Evolutionary conservation across 768 basidiomycete species (phyloP).

Genomic region (Suillus subaureus): DNA sequence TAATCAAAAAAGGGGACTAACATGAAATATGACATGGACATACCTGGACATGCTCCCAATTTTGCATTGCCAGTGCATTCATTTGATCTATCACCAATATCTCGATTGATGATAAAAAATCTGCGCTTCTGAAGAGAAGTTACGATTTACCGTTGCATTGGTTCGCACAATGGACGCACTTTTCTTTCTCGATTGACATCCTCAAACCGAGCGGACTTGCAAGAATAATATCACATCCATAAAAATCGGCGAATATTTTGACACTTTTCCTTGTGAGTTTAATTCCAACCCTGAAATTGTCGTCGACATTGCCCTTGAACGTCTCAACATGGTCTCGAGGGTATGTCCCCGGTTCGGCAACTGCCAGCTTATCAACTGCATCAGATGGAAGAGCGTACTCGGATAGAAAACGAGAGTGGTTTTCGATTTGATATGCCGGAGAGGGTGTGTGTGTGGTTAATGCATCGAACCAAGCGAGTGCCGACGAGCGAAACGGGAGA

Average conservation of each 20-base stretch:
- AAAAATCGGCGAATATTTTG: slow-evolving; percentile 90
- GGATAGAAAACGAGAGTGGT: slow-evolving; percentile 74
- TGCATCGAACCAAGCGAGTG: slow-evolving; percentile 79
- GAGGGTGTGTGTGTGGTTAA: slow-evolving; percentile 76
- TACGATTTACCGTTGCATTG: neutral
- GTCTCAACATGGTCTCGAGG: slow-evolving; percentile 89
- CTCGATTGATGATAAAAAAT: slow-evolving; percentile 94
- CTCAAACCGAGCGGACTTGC: slow-evolving; percentile 93
- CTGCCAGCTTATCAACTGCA: slow-evolving; percentile 76
- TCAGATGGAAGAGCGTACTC: slow-evolving; percentile 86
- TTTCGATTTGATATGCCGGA: slow-evolving; percentile 82
- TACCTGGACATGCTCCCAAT: slow-evolving; percentile 98
- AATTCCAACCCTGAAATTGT: slow-evolving; percentile 89
- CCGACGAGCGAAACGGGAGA: slow-evolving; percentile 90
- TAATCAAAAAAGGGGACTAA: neutral
- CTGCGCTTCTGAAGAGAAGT: slow-evolving; percentile 61
- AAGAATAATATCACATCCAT: slow-evolving; percentile 86
- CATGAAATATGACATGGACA: slow-evolving; percentile 13
- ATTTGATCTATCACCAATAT: slow-evolving; percentile 88
- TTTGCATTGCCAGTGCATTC: slow-evolving; percentile 95
- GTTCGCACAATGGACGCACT: slow-evolving; percentile 50
- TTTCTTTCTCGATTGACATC: slow-evolving; percentile 92
- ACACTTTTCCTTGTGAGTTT: slow-evolving; percentile 92
- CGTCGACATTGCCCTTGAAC: slow-evolving; percentile 97
- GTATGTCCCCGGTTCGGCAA: slow-evolving; percentile 74